Conservation (phyloP, 164 flowering plant species). For the Dillenia turbinata region DNA sequence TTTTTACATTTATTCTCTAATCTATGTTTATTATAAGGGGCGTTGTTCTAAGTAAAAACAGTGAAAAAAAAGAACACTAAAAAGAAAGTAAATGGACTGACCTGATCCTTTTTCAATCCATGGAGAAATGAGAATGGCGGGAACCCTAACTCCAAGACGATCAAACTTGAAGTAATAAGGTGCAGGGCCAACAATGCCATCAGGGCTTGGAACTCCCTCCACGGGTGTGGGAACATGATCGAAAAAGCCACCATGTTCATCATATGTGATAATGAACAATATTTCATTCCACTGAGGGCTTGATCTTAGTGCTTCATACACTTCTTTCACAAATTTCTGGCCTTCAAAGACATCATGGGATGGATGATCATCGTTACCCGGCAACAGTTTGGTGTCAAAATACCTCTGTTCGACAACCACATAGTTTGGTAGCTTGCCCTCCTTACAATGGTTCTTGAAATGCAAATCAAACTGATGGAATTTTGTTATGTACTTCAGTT, state of each 20-base stretch:
- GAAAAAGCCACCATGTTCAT: slow-evolving; percentile 34
- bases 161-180: no score
- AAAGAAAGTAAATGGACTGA: no score
- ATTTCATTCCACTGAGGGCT: slow-evolving; percentile 39
- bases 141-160: no score
- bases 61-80: no score
- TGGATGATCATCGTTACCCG: slow-evolving; percentile 35
- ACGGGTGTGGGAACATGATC: no score
- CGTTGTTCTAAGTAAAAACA: no score
- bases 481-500: slow-evolving; percentile 21
- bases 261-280: slow-evolving; percentile 29
- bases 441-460: slow-evolving; percentile 29
- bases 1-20: no score
- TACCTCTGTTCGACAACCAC: slow-evolving; percentile 32
- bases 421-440: slow-evolving; percentile 31
- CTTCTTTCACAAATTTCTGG: slow-evolving; percentile 30
- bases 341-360: slow-evolving; percentile 30
- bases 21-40: no score
- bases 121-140: no score
- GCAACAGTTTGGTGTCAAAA: slow-evolving; percentile 20
- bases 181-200: no score
- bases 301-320: slow-evolving; percentile 28
- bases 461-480: slow-evolving; percentile 25
- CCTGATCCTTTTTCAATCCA: no score
- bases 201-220: no score